Evolutionary conservation across 1,284 basidiomycete species (phyloP).

Genomic region (Rhodotorula sp.): DNA sequence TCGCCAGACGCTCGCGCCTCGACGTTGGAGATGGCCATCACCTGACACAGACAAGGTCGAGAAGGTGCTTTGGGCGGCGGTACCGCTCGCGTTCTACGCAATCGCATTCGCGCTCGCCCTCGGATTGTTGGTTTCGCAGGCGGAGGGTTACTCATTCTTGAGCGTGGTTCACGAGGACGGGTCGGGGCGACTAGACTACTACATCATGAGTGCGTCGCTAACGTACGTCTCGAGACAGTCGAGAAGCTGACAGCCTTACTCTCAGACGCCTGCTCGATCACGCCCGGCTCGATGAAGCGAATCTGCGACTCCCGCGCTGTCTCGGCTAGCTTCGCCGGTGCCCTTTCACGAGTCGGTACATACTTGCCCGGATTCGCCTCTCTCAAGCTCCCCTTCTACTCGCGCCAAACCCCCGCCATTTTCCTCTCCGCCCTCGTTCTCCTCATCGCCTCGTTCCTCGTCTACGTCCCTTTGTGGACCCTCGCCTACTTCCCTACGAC

Average conservation of each 20-base stretch:
- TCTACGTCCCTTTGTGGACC: conserved; percentile 38
- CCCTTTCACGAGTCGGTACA: conserved; percentile 19
- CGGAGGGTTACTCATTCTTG: conserved; percentile 1
- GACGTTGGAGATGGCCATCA: too few relatives aligned
- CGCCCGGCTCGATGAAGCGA: neutral
- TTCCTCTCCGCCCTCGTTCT: conserved; percentile 24
- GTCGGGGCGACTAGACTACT: conserved; percentile 10
- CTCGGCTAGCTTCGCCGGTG: conserved; percentile 26
- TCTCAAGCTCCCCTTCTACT: conserved; percentile 31
- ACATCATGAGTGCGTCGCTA: conserved; percentile 24
- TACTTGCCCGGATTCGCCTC: conserved; percentile 27
- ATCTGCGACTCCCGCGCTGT: conserved; percentile 9
- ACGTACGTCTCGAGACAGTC: too few relatives aligned
- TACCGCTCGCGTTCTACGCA: conserved; percentile 18
- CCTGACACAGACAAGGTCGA: neutral
- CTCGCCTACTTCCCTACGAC: conserved; percentile 37
- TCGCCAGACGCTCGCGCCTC: neutral
- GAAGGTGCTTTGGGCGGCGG: conserved; percentile 18
- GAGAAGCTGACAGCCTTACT: too few relatives aligned
- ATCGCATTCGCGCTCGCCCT: conserved; percentile 5
- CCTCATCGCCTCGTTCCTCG: conserved; percentile 16
- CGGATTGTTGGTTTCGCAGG: conserved; percentile 1
- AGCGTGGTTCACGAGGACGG: too few relatives aligned
- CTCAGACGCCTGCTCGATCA: conserved; percentile 27
- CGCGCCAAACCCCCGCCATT: conserved; percentile 28